Evolutionary conservation across 164 flowering plant genomes (phyloP).

Genomic region (Pachysandra terminalis): DNA sequence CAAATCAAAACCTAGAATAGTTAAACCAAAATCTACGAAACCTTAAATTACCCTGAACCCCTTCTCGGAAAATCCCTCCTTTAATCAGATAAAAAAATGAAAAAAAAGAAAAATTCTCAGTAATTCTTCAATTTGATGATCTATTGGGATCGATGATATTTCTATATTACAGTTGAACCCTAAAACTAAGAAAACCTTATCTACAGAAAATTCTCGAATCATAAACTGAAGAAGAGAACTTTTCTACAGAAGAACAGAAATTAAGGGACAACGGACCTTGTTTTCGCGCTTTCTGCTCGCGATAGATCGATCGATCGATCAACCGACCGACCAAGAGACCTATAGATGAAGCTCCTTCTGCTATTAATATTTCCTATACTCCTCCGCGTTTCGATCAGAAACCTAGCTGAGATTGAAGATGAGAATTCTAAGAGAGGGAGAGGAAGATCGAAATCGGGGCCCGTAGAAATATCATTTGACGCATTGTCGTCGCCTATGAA

Average conservation of each 20-base stretch:
- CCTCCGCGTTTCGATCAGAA: not conserved
- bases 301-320: slow-evolving; percentile 1
- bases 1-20: slow-evolving; percentile 3
- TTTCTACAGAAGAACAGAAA: not conserved
- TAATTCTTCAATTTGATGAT: not conserved
- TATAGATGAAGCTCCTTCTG: not conserved
- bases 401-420: not conserved
- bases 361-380: too few species aligned
- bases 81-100: not conserved
- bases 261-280: slow-evolving; percentile 3
- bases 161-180: not conserved
- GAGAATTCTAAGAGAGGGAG: not conserved
- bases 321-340: not conserved
- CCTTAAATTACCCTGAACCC: not conserved
- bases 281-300: not conserved
- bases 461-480: too few species aligned
- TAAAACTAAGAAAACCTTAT: not conserved
- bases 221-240: not conserved
- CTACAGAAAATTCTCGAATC: not conserved
- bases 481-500: too few species aligned
- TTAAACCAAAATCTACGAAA: slow-evolving; percentile 2
- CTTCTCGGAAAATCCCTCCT: not conserved
- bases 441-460: too few species aligned
- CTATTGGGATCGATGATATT: not conserved
- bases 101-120: not conserved